Evolutionary conservation across 805 yeast genomes (phyloP).

Genomic region (Pichia kluyveri): DNA sequence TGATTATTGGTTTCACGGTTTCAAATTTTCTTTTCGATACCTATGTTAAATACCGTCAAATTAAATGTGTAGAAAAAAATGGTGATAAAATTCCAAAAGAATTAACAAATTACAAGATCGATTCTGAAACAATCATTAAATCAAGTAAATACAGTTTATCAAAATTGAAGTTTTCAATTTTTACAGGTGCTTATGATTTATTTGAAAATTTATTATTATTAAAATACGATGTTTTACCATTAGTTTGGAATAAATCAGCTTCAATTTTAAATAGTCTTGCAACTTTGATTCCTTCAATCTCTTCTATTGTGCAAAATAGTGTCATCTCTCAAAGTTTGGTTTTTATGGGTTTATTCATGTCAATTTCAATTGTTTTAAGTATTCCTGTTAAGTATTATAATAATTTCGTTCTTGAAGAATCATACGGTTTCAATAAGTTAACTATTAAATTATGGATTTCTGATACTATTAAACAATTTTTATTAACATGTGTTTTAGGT

Average conservation of each 20-base stretch:
- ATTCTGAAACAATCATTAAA: slow-evolving; percentile 63
- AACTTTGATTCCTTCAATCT: slow-evolving; percentile 13
- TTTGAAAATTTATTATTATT: slow-evolving; percentile 49
- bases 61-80: slow-evolving; percentile 43
- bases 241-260: slow-evolving; percentile 38
- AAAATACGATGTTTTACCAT: slow-evolving; percentile 55
- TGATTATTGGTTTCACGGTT: slow-evolving; percentile 65
- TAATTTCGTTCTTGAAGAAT: slow-evolving; percentile 85
- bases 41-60: slow-evolving; percentile 70
- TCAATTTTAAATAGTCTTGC: slow-evolving; percentile 12
- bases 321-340: slow-evolving; percentile 64
- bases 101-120: slow-evolving; percentile 45
- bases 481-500: slow-evolving; percentile 50
- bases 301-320: slow-evolving; percentile 32
- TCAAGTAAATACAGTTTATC: slow-evolving; percentile 75
- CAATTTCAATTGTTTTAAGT: slow-evolving; percentile 42
- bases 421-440: slow-evolving; percentile 86
- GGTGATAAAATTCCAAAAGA: slow-evolving; percentile 50
- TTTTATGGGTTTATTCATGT: slow-evolving; percentile 44
- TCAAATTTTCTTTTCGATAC: slow-evolving; percentile 71
- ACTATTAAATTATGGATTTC: slow-evolving; percentile 63
- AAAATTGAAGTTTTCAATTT: slow-evolving; percentile 60
- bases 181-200: slow-evolving; percentile 42
- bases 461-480: slow-evolving; percentile 57
- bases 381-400: slow-evolving; percentile 68